These are phyloP conservation scores for Phialophora macrospora DNA, from an alignment of 2,329 filamentous ascomycete genomes.

Conservation along the genomic window DNA sequence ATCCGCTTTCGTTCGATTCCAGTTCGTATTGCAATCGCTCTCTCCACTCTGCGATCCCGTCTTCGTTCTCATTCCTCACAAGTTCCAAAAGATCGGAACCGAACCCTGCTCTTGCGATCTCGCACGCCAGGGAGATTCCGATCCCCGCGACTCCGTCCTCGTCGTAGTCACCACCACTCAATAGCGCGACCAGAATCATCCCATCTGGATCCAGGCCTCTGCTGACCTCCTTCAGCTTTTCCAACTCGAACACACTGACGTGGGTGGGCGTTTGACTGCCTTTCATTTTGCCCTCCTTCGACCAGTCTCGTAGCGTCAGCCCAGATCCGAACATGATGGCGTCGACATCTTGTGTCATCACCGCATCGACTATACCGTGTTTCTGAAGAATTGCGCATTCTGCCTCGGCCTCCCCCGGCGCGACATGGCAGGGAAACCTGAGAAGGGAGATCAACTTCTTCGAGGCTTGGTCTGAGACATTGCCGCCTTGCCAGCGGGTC, in stretches of 20 bases:
- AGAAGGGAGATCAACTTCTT: constrained; percentile 85
- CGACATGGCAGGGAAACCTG: constrained; percentile 80
- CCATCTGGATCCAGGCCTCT: constrained; percentile 77
- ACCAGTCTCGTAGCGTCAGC: constrained; percentile 79
- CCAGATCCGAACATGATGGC: constrained; percentile 96
- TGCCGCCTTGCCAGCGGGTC: constrained; percentile 59
- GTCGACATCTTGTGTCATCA: constrained; percentile 95
- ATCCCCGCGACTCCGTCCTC: constrained; percentile 86
- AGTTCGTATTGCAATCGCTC: constrained; percentile 74
- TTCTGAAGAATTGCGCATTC: constrained; percentile 88
- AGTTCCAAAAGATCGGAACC: constrained; percentile 58
- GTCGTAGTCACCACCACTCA: constrained; percentile 94
- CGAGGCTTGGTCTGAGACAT: constrained; percentile 71
- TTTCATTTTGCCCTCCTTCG: constrained; percentile 67
- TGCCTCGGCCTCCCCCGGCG: constrained; percentile 93
- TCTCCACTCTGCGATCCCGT: constrained; percentile 64
- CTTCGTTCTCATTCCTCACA: constrained; percentile 40
- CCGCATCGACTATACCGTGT: constrained; percentile 84
- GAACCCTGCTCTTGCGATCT: constrained; percentile 87
- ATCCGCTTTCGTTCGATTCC: constrained; percentile 78
- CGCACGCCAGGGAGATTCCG: constrained; percentile 84
- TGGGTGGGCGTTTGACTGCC: constrained; percentile 76
- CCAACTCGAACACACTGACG: constrained; percentile 76
- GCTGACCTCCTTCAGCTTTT: constrained; percentile 59
- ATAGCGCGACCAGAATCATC: constrained; percentile 90